Conservation (phyloP, 2,329 filamentous ascomycete species). For the Pestalotiopsis fici region DNA sequence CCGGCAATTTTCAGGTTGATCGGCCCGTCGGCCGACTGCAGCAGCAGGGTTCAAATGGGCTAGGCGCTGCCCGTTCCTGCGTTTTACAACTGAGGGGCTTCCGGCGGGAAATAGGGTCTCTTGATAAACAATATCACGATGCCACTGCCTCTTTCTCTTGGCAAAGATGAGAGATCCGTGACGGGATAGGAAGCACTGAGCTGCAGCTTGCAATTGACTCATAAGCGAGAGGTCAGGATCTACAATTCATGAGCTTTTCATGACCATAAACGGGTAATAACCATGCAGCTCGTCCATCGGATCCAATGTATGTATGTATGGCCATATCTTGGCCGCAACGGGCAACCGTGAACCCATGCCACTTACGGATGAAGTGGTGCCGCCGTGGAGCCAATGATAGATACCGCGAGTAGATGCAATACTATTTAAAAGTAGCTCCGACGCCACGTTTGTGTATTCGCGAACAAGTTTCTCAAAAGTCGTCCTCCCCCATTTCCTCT, state of each 20-base stretch:
- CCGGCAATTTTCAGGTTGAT: slow-evolving; percentile 1
- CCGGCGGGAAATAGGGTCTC: background rate
- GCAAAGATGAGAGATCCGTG: background rate
- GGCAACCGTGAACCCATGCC: background rate
- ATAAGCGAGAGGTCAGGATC: no score
- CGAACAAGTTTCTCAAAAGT: background rate
- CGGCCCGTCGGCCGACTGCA: slow-evolving; percentile 3
- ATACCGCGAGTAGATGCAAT: background rate
- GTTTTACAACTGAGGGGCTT: background rate
- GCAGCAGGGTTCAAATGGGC: background rate
- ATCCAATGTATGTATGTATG: background rate
- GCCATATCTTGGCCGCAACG: background rate
- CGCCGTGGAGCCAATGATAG: slow-evolving; percentile 2
- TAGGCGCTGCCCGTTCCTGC: background rate
- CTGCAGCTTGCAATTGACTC: no score
- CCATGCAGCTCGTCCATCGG: no score
- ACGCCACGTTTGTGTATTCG: background rate
- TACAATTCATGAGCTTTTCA: no score
- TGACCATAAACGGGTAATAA: no score
- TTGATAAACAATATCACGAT: background rate
- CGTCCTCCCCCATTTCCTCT: background rate
- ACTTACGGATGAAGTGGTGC: background rate
- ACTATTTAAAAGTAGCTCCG: slow-evolving; percentile 1
- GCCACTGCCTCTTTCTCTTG: background rate
- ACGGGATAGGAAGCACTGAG: background rate